Conservation (phyloP, 139 green algal species). For the Chlorella ohadii region DNA sequence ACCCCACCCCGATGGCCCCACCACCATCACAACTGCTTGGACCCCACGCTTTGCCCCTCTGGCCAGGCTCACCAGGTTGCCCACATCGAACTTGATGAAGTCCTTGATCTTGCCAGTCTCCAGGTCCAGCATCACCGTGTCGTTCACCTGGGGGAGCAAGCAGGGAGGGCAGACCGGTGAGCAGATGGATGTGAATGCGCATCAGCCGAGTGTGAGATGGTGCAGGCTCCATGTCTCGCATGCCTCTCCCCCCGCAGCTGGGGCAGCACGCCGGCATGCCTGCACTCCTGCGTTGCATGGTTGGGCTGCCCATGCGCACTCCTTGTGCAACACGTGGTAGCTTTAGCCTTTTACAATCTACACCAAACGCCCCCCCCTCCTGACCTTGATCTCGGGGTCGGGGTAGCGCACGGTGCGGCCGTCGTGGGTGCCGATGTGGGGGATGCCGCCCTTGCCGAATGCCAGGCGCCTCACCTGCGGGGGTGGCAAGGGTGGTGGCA, state of each 20-base stretch:
- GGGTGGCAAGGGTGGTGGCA: background rate
- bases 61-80: conserved; percentile 74
- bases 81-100: conserved; percentile 97
- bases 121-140: conserved; percentile 98
- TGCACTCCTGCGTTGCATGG: no score
- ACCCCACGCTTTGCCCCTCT: no score
- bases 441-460: conserved; percentile 93
- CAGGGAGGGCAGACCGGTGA: background rate
- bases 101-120: conserved; percentile 96
- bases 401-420: conserved; percentile 98
- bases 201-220: no score
- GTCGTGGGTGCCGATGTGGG: conserved; percentile 96
- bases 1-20: no score
- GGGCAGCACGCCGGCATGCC: no score
- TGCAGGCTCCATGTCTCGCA: no score
- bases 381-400: conserved; percentile 93
- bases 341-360: no score
- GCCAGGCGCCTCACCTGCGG: conserved; percentile 52
- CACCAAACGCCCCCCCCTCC: background rate
- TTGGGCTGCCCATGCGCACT: no score
- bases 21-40: no score
- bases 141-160: conserved; percentile 77
- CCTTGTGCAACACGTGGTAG: no score
- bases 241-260: no score
- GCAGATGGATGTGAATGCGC: no score